Base-by-base conservation (phyloP, 1,284 basidiomycete genomes). In the Marasmius fiardii region DNA sequence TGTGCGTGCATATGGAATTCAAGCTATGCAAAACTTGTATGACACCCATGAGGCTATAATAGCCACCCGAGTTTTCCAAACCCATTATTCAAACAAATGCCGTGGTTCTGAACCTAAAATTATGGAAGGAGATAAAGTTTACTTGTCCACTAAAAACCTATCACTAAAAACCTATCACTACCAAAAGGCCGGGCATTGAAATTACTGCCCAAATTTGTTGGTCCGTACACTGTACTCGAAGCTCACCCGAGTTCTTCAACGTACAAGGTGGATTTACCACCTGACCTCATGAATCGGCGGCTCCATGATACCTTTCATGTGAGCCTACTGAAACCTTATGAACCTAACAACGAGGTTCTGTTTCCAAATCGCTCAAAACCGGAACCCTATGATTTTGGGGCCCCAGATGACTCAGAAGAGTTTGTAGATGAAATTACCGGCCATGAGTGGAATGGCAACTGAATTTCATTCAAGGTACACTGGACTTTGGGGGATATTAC, bases 21-120 rank as follows among this genome's bases (percentile, higher is more conserved):
- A n/a, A n/a, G n/a, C n/a, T n/a, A n/a, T n/a, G n/a, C n/a, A n/a
- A n/a, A n/a, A 47, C 28, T 31, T 69, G 0, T 61, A 58, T 10
- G 55, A 62, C 43, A 67, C 62, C 0, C 69, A 72, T 53, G 68
- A 73, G 52, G 60, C 65, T 1, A 66, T 73, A 1, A 63, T 71
- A 2, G 64, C 56, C n/a, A 44, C 63, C 0, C 51, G 64, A 0
- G 65, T 67, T 0, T 63, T 65, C 21, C 65, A 68, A 35, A 67
- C 67, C 2, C 31, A 60, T 16, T 53, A 66, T 2, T 63, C 67
- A 0, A 73, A 73, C 54, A 56, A 59, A n/a, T n/a, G 37, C 1
- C 51, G 60, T 0, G 0, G 54, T 2, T 20, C 23, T 11, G 57
- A 58, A 6, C 48, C 55, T 21, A 12, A 37, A 7, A 56, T 60